Conservation (phyloP, 495 filamentous ascomycete species). For the Hypoxylon rickii region DNA sequence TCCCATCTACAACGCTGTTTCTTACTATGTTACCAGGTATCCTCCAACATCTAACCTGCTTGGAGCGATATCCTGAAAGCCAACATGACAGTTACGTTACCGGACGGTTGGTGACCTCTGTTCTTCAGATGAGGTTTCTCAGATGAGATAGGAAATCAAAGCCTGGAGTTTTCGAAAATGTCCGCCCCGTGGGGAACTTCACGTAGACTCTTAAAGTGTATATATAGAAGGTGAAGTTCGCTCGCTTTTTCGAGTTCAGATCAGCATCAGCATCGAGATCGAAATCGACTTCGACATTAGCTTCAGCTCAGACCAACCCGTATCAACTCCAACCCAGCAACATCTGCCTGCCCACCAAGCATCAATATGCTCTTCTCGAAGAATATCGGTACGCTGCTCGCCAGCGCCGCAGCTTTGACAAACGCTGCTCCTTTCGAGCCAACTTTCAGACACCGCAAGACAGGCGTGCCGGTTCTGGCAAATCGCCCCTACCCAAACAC, state of each 20-base stretch:
- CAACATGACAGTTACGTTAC: slow-evolving; percentile 3
- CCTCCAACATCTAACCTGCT: slow-evolving; percentile 12
- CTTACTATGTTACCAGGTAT: slow-evolving; percentile 25
- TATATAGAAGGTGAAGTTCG: slow-evolving; percentile 11
- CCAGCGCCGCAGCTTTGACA: slow-evolving; percentile 9
- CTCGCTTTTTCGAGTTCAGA: too few species aligned
- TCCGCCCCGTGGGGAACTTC: neutral
- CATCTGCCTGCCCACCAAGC: neutral
- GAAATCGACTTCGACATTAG: too few species aligned
- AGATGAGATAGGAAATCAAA: neutral
- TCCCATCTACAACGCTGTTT: slow-evolving; percentile 2
- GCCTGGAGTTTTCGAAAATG: neutral
- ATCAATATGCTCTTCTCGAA: slow-evolving; percentile 24
- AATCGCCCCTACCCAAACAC: slow-evolving; percentile 23
- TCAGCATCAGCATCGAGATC: too few species aligned
- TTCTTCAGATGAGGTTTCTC: slow-evolving; percentile 1
- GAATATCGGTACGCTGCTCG: slow-evolving; percentile 16
- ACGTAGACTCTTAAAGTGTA: slow-evolving; percentile 4
- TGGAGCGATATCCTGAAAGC: neutral
- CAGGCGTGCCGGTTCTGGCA: slow-evolving; percentile 6
- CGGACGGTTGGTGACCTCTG: neutral
- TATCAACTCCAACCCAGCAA: slow-evolving; percentile 9
- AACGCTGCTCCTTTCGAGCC: slow-evolving; percentile 3
- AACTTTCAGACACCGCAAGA: neutral
- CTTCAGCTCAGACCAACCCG: neutral